Conservation (phyloP, 2,329 filamentous ascomycete genomes). For the Xylaria multiplex region DNA sequence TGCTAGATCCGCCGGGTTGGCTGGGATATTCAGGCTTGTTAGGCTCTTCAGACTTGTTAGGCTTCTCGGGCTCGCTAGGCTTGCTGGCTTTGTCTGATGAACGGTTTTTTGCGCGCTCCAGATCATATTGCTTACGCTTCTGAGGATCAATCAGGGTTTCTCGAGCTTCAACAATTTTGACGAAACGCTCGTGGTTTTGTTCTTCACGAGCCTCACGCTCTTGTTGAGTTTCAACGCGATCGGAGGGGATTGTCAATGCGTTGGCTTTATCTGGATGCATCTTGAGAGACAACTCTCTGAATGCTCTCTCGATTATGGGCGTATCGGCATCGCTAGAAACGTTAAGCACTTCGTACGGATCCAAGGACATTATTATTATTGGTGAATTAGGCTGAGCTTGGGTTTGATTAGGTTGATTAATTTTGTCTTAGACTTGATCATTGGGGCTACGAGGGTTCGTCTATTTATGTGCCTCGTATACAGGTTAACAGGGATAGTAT, state of each 20-base stretch:
- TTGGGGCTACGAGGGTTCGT: no score
- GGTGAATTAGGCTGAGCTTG: no score
- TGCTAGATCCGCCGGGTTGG: no score
- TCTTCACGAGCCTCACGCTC: slow-evolving; percentile 6
- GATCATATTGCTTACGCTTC: slow-evolving; percentile 3
- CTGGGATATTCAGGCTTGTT: no score
- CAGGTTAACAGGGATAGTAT: no score
- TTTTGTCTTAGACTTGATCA: no score
- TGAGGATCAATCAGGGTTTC: slow-evolving; percentile 6
- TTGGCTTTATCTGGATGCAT: slow-evolving; percentile 25
- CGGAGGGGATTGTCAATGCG: background rate
- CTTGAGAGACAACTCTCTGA: background rate
- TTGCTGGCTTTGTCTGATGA: no score
- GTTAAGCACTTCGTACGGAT: slow-evolving; percentile 14
- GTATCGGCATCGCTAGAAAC: slow-evolving; percentile 8
- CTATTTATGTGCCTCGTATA: no score
- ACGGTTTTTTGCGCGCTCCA: no score
- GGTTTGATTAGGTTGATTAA: background rate
- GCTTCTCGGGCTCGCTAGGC: no score
- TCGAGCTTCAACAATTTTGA: background rate
- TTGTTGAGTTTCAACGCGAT: background rate
- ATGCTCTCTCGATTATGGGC: slow-evolving; percentile 15
- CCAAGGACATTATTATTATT: background rate
- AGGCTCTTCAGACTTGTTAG: no score
- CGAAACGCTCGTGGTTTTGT: slow-evolving; percentile 17